Evolutionary conservation across 1,284 basidiomycete species (phyloP).

Genomic region (Cryptococcus sp.): DNA sequence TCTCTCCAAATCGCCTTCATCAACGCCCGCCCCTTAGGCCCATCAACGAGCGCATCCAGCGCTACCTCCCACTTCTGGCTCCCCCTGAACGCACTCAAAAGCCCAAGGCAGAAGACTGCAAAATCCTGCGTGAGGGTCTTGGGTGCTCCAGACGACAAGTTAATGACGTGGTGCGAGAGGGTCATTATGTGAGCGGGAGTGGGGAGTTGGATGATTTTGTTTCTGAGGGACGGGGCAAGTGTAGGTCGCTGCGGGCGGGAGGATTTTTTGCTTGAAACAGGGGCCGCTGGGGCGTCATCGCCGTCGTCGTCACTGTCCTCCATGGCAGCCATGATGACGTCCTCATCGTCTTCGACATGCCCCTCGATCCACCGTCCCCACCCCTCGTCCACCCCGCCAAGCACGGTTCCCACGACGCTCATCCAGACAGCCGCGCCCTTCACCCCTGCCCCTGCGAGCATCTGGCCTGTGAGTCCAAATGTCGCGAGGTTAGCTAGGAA

Average conservation of each 20-base stretch:
- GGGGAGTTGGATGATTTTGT: constrained; percentile 34
- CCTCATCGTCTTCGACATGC: constrained; percentile 20
- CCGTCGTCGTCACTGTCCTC: constrained; percentile 27
- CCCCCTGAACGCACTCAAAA: constrained; percentile 54
- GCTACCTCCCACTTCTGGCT: constrained; percentile 57
- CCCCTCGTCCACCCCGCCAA: constrained; percentile 33
- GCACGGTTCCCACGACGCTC: constrained; percentile 30
- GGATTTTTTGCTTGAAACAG: constrained; percentile 1
- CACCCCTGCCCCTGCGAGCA: constrained; percentile 32
- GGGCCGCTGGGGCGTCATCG: constrained; percentile 1
- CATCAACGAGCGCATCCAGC: constrained; percentile 48
- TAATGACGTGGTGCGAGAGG: constrained; percentile 18
- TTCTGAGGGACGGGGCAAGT: constrained; percentile 28
- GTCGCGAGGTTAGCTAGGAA: constrained; percentile 49
- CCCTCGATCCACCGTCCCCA: constrained; percentile 48
- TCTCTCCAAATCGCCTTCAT: constrained; percentile 70
- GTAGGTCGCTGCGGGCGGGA: constrained; percentile 14
- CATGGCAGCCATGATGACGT: constrained; percentile 11
- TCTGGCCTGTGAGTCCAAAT: constrained; percentile 46
- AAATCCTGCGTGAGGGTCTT: constrained; percentile 26
- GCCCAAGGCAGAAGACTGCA: constrained; percentile 40
- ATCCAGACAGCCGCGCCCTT: constrained; percentile 36
- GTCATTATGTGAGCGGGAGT: constrained; percentile 32
- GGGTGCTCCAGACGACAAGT: constrained; percentile 16
- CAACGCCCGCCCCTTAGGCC: constrained; percentile 50